phyloP scores from a whole-genome alignment of 1,284 basidiomycete species.

The Fistulinella cinereoalba region DNA sequence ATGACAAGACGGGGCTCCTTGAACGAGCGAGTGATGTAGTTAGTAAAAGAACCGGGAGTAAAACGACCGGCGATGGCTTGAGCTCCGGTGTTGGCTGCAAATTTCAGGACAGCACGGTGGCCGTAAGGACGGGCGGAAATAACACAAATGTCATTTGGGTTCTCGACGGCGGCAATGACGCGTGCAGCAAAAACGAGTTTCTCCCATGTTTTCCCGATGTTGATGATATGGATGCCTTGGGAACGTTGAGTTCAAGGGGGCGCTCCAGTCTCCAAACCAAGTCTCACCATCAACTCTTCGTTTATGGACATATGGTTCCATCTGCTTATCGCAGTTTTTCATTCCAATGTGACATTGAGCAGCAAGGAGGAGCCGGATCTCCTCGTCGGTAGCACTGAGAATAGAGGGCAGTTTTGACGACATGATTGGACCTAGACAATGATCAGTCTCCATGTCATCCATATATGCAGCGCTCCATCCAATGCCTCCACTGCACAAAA shows the following conservation, averaged over 20 bases:
- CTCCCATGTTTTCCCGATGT: conserved; percentile 99
- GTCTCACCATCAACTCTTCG: conserved; percentile 87
- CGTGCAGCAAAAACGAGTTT: conserved; percentile 96
- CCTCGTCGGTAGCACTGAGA: conserved; percentile 94
- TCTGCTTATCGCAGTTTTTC: conserved; percentile 99
- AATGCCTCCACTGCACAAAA: conserved; percentile 23
- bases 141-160: conserved; percentile 97
- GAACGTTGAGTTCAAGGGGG: conserved; percentile 7
- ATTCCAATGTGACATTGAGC: conserved; percentile 96
- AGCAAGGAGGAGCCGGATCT: conserved; percentile 92
- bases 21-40: conserved; percentile 99
- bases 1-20: conserved; percentile 99
- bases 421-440: conserved; percentile 42
- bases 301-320: conserved; percentile 98
- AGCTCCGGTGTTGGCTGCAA: conserved; percentile 95
- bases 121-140: conserved; percentile 98
- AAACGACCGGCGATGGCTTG: conserved; percentile 99
- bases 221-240: conserved; percentile 90
- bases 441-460: conserved; percentile 36
- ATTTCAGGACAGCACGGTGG: conserved; percentile 99
- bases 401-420: conserved; percentile 91
- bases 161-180: conserved; percentile 93
- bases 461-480: conserved; percentile 29
- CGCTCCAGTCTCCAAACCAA: background rate
- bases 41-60: conserved; percentile 98